Evolutionary conservation across 331 rosid genomes (phyloP), one percentile per base, ranked within the genome.

Genomic region (Arachis monticola): DNA sequence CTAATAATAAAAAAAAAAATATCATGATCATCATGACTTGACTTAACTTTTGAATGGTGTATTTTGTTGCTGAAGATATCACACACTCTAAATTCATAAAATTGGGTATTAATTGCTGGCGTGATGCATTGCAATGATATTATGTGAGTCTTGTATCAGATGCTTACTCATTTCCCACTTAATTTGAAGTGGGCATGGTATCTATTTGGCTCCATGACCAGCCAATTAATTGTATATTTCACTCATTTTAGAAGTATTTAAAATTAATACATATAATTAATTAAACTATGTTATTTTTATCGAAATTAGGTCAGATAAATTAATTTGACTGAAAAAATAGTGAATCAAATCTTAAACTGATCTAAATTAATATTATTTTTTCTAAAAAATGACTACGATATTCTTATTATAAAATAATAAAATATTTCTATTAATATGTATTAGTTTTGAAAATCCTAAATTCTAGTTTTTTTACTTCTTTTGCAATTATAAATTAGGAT

Each of bases 121-220:
- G 83, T 74, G 76, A 69, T 77, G 42, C 64, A 56, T 77, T 86
- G 82, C 76, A 61, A 57, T n/a, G n/a, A n/a, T n/a, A n/a, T n/a
- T n/a, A n/a, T n/a, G n/a, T n/a, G n/a, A 57, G 70, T 78, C 70
- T 58, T 75, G n/a, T 69, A 78, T 78, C 81, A 77, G 60, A 74
- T 80, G 85, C 84, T 27, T 83, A 75, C 85, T 86, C 87, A 83
- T 72, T 72, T 73, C 60, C 89, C 87, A 86, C 89, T 83, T 76
- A 22, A 22, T 22, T 22, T 32, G 38, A 32, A 32, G 38, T 81
- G 83, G 73, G 52, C 74, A 73, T 74, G 79, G 81, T 64, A 84
- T 84, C 81, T 77, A 38, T 64, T 74, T 51, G 31, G 10, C 66
- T 74, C 66, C 51, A 41, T 80, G 8, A 68, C 56, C 66, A 56